Base-by-base conservation (phyloP, 192 early-diverging fungal species). In the Coemansia sp. region DNA sequence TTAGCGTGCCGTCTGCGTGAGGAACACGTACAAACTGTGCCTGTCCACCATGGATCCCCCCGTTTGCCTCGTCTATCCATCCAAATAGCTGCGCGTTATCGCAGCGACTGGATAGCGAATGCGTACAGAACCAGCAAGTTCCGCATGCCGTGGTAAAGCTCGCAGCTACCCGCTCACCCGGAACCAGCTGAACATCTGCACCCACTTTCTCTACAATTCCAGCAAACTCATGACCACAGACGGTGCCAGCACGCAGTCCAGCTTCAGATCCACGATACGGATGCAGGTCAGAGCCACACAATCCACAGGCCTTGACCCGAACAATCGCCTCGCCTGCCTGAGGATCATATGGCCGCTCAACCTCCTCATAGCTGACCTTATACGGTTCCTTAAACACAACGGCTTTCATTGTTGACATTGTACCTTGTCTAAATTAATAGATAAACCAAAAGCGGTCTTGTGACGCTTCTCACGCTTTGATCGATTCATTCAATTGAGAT, bases 21-120 rank as follows among this genome's bases (percentile, higher is more conserved):
- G 85, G 83, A 34, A 86, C 83, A 0, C 74, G 72, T 36, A 84
- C 78, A 46, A 82, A 86, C 69, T 86, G 81, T 5, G 83, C 78
- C 51, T 86, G 85, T 6, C 68, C 82, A 19, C 85, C 85, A 19
- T 81, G 75, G 46, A 86, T 40, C 9, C 83, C 83, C 17, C 61
- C 42, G 10, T 70, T 68, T 8, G 65, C 34, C 21, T 64, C 50
- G 36, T 58, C 53, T 28, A 74, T 50, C 81, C 77, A 85, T 1
- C 83, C 83, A 64, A 65, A 83, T 9, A 82, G 73, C 59, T 81
- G 61, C 20, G 75, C 83, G 11, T 62, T 63, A 5, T 80, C 71
- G 57, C 83, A 85, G 38, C 83, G 77, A 36, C 81, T 81, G 4
- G 77, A 76, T 28, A 83, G 46, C 20, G 64, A 57, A 17, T 72